phyloP scores from a whole-genome alignment of 257 asterid genomes.

The Verbena officinalis region DNA sequence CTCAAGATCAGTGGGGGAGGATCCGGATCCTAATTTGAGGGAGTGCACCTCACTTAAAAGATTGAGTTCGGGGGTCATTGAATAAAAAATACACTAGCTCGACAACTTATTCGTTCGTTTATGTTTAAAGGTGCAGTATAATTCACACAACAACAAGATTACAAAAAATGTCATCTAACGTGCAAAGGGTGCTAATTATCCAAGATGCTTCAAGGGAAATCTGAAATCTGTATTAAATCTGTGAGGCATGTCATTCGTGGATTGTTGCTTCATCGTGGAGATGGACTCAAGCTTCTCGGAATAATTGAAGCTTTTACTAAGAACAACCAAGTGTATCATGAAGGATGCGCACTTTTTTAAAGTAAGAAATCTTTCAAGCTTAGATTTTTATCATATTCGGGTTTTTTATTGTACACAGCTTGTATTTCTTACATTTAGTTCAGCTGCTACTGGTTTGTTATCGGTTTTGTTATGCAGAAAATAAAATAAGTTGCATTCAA shows the following conservation, averaged over 20 bases:
- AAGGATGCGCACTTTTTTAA: constrained; percentile 26
- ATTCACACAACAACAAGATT: too few species aligned
- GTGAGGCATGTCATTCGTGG: constrained; percentile 29
- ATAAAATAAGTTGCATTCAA: constrained; percentile 41
- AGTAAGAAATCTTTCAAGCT: constrained; percentile 22
- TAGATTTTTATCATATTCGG: neutral
- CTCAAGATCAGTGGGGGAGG: too few species aligned
- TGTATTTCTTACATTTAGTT: neutral
- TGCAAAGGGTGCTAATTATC: constrained; percentile 43
- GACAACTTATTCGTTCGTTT: too few species aligned
- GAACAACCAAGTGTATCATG: neutral
- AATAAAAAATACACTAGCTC: too few species aligned
- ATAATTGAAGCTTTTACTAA: constrained; percentile 39
- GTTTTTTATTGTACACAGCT: too few species aligned
- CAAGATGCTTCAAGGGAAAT: constrained; percentile 52
- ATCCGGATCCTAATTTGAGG: too few species aligned
- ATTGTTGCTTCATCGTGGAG: constrained; percentile 38
- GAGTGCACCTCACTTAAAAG: too few species aligned
- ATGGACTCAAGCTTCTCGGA: constrained; percentile 43
- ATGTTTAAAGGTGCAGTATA: constrained; percentile 10
- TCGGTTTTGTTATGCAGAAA: constrained; percentile 17
- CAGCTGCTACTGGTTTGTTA: too few species aligned
- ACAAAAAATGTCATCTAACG: constrained; percentile 33
- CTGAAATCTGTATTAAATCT: constrained; percentile 20
- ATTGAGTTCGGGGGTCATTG: too few species aligned